These are phyloP conservation scores for Helianthus annuus DNA, from an alignment of 129 eudicot genomes.

Conservation along the genomic window DNA sequence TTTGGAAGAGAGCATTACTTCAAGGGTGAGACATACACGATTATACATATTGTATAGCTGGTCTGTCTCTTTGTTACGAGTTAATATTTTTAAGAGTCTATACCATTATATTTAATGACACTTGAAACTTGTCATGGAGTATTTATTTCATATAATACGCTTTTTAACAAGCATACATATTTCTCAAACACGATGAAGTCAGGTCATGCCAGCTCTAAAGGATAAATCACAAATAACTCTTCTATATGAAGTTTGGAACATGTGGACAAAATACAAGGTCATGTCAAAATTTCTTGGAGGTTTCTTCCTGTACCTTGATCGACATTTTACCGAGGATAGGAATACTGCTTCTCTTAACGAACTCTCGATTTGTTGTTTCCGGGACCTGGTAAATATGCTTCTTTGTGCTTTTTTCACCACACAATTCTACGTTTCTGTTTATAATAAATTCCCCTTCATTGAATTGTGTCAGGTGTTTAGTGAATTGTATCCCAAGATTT, in stretches of 20 bases:
- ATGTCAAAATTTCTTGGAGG: constrained; percentile 57
- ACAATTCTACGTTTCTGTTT: neutral
- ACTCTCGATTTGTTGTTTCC: constrained; percentile 42
- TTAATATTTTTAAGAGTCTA: neutral
- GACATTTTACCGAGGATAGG: constrained; percentile 35
- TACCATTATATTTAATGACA: neutral
- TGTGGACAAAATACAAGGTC: constrained; percentile 54
- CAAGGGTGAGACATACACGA: constrained; percentile 33
- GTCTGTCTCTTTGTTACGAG: constrained; percentile 6
- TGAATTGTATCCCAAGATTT: constrained; percentile 25
- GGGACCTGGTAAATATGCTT: constrained; percentile 42
- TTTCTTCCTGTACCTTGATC: constrained; percentile 54
- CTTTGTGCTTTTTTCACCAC: constrained; percentile 5
- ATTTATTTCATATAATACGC: neutral
- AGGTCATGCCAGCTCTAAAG: constrained; percentile 55
- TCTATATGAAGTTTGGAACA: constrained; percentile 39
- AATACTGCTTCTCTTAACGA: constrained; percentile 33
- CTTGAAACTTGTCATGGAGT: neutral
- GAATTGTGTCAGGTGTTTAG: constrained; percentile 40
- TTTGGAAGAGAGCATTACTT: constrained; percentile 45
- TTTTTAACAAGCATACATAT: neutral
- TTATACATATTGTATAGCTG: constrained; percentile 1
- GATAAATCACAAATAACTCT: constrained; percentile 34
- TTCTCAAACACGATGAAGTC: constrained; percentile 15
- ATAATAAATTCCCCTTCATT: neutral